phyloP scores from a whole-genome alignment of 208 protist genomes.

The Acanthamoeba lenticulata region DNA sequence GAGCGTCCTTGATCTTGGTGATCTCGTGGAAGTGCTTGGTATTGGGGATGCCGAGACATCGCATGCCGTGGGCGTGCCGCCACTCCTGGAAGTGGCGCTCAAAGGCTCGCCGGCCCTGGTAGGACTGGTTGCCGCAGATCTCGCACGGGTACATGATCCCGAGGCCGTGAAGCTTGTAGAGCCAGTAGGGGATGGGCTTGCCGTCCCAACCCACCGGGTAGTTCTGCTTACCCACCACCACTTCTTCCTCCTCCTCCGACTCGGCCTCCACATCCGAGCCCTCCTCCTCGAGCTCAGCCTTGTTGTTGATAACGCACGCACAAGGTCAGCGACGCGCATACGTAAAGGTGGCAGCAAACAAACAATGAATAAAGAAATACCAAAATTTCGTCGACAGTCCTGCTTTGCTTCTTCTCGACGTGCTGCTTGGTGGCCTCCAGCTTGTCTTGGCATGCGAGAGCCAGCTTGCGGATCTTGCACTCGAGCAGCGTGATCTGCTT shows the following conservation, averaged over 20 bases:
- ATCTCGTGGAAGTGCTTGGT: slow-evolving; percentile 91
- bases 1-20: slow-evolving; percentile 91
- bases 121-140: slow-evolving; percentile 92
- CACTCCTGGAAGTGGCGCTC: slow-evolving; percentile 93
- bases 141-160: slow-evolving; percentile 93
- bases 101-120: slow-evolving; percentile 90
- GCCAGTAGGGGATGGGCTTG: slow-evolving; percentile 94
- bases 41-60: slow-evolving; percentile 91
- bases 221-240: slow-evolving; percentile 84
- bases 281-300: slow-evolving; percentile 80
- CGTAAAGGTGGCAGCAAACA: background rate
- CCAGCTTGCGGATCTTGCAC: slow-evolving; percentile 29
- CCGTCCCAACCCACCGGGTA: slow-evolving; percentile 92
- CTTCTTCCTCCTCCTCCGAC: slow-evolving; percentile 75
- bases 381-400: slow-evolving; percentile 51
- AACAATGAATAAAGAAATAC: background rate
- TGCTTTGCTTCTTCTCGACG: slow-evolving; percentile 62
- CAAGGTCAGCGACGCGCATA: background rate
- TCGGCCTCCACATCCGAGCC: slow-evolving; percentile 77
- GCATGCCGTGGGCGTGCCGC: slow-evolving; percentile 91
- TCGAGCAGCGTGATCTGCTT: slow-evolving; percentile 48
- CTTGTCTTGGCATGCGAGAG: slow-evolving; percentile 1
- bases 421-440: slow-evolving; percentile 43
- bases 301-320: slow-evolving; percentile 73
- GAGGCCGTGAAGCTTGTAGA: slow-evolving; percentile 93